Percentiles rank a stretch among this genome's conserved stretches.
Evolutionary conservation across 2,329 filamentous ascomycete genomes (phyloP).

Genomic region (Lecanosticta acicola): DNA sequence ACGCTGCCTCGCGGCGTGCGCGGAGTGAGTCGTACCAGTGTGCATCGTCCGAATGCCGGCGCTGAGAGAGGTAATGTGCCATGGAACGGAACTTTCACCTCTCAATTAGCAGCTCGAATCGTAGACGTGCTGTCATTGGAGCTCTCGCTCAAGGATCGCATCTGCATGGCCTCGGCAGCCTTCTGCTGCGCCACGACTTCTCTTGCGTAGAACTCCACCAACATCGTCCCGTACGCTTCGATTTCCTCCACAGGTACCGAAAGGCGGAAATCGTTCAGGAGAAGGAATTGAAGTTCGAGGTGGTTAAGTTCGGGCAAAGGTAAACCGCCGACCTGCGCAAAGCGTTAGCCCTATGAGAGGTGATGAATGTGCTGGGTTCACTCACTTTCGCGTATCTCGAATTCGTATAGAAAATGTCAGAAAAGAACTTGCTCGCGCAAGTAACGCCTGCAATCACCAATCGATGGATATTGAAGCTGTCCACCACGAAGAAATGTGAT

Average conservation of each 20-base stretch:
- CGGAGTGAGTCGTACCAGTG: too few species aligned
- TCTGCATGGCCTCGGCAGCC: constrained; percentile 26
- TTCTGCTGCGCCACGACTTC: constrained; percentile 70
- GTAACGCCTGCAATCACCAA: constrained; percentile 95
- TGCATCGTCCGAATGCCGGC: too few species aligned
- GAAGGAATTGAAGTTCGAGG: constrained; percentile 88
- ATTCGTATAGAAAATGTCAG: constrained; percentile 97
- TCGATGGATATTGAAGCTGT: constrained; percentile 98
- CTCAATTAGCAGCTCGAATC: constrained; percentile 21
- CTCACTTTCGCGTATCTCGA: constrained; percentile 96
- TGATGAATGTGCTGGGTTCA: neutral
- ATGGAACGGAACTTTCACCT: neutral
- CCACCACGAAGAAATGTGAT: constrained; percentile 82
- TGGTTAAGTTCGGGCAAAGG: constrained; percentile 91
- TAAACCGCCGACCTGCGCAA: constrained; percentile 78
- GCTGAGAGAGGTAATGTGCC: neutral
- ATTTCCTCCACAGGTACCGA: constrained; percentile 91
- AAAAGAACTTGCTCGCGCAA: constrained; percentile 99
- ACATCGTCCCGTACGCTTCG: constrained; percentile 95
- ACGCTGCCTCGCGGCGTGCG: too few species aligned
- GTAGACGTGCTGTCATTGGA: constrained; percentile 29
- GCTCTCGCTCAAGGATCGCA: constrained; percentile 29
- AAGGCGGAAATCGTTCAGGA: constrained; percentile 92
- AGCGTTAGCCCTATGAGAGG: neutral
- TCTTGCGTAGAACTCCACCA: constrained; percentile 94